Base-by-base conservation (phyloP, 495 filamentous ascomycete genomes). In the Aspergillus baeticus region DNA sequence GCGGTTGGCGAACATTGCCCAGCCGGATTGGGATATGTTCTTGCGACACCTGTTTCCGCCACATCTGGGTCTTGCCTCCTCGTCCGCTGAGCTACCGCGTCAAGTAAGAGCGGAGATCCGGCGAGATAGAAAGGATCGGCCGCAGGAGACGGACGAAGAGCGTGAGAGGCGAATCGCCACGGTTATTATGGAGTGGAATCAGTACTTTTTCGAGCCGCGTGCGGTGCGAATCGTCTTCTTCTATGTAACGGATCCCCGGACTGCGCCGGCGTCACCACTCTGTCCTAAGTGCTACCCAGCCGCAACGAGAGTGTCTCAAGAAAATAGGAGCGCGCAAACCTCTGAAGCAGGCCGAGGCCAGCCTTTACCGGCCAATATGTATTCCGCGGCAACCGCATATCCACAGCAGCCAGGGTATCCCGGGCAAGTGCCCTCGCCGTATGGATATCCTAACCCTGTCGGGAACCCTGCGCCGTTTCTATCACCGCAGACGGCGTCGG, bases 21-120 rank as follows among this genome's bases (percentile, higher is more conserved):
- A 75, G 59, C 71, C 74, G 58, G 79, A 82, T 61, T 82, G 79
- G 79, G 72, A 77, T 46, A 74, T 70, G 11, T 82, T 81, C 52
- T 44, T 80, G 36, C 69, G 72, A n/a, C 71, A 76, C 54, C 64
- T 81, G 1, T 77, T 82, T 35, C 72, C 76, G 2, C 62, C 73
- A 11, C 66, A 77, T 43, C 59, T 76, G 15, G 73, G 71, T 8
- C 65, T 72, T 11, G 74, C 75, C 14, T 70, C 75, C 5, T 60
- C 69, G 7, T 76, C 72, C 1, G 65, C 70, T 7, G 65, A 75
- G 50, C 62, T 77, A 18, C 68, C 72, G 8, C 73, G 72, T 0
- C 76, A 77, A 51, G 29, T 72, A 35, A 63, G 73, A 22, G 75
- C 73, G 5, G 69, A 78, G 38, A 73, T 74, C 15, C 63, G 71